Conservation (phyloP, 306 rosid genomes). For the Chamaecrista fasciculata region DNA sequence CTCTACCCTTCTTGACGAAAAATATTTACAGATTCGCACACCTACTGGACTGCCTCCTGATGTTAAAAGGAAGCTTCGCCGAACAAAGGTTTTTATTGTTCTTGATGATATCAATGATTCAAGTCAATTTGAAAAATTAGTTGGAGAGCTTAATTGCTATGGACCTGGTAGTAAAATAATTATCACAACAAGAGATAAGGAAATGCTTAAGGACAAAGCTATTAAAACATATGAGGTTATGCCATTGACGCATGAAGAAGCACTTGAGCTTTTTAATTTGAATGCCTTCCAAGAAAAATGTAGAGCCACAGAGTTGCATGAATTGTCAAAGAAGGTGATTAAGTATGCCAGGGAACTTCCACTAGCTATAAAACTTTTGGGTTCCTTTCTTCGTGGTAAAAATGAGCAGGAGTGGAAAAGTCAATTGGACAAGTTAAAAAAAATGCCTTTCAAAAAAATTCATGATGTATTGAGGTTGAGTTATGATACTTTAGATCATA, state of each 20-base stretch:
- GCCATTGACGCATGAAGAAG: too few relatives aligned
- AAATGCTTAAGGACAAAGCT: neutral
- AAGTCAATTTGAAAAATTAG: neutral
- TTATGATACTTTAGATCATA: too few relatives aligned
- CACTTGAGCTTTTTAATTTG: too few relatives aligned
- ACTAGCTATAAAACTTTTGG: too few relatives aligned
- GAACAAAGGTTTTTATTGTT: too few relatives aligned
- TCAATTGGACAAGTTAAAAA: neutral
- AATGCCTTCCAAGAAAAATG: too few relatives aligned
- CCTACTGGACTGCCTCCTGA: neutral
- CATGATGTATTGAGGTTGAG: too few relatives aligned
- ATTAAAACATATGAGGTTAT: neutral
- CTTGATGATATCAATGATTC: slow-evolving; percentile 17
- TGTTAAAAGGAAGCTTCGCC: neutral
- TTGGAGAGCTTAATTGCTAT: neutral
- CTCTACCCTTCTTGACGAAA: neutral
- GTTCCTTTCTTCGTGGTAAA: neutral
- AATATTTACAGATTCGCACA: neutral
- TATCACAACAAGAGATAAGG: too few relatives aligned
- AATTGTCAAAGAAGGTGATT: neutral
- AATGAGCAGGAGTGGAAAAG: slow-evolving; percentile 14
- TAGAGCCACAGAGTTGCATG: neutral
- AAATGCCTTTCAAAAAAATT: neutral
- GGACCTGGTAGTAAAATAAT: slow-evolving; percentile 2
- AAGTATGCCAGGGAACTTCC: neutral